Evolutionary conservation across 805 yeast genomes (phyloP).

Genomic region (Priceomyces haplophilus): DNA sequence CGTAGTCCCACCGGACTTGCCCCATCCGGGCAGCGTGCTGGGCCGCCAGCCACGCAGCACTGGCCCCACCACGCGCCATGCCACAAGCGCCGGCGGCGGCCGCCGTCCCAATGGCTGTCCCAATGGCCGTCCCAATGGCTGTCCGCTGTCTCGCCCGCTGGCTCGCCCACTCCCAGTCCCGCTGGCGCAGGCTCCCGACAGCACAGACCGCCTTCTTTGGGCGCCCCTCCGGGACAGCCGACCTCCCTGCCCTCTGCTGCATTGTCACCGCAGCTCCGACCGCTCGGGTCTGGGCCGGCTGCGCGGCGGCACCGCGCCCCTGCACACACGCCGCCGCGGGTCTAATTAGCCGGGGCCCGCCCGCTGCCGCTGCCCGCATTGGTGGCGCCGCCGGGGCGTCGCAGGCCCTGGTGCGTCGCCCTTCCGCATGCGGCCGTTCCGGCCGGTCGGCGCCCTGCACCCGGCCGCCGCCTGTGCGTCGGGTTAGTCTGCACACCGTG

Average conservation of each 20-base stretch:
- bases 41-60: too few relatives aligned
- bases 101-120: too few relatives aligned
- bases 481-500: neutral
- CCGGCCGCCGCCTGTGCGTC: neutral
- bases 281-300: too few relatives aligned
- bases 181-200: neutral
- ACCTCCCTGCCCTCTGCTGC: neutral
- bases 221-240: neutral
- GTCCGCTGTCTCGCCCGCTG: too few relatives aligned
- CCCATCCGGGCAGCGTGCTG: too few relatives aligned
- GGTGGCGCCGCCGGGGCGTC: neutral
- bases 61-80: too few relatives aligned
- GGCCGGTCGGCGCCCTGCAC: neutral
- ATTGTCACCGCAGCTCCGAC: too few relatives aligned
- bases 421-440: neutral
- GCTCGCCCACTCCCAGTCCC: too few relatives aligned
- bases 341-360: neutral
- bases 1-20: too few relatives aligned
- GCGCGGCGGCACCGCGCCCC: neutral
- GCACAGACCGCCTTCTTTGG: neutral
- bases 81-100: too few relatives aligned
- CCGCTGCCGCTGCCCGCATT: too few relatives aligned
- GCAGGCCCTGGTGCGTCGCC: neutral
- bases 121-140: too few relatives aligned
- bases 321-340: neutral